Evolutionary conservation across 108 stramenopile species (phyloP).

Genomic region (Chaetoceros muelleri): DNA sequence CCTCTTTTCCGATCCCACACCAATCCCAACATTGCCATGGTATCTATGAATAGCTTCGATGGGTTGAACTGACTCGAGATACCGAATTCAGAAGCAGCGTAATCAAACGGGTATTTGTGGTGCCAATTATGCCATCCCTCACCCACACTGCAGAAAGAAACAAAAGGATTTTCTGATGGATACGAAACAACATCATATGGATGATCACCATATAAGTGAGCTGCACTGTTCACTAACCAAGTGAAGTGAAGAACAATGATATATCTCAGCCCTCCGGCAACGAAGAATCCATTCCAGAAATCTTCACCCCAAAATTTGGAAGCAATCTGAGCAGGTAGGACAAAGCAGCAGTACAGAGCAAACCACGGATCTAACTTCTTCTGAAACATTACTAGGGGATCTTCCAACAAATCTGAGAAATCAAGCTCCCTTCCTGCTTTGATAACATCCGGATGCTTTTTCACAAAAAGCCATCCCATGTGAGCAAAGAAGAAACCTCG

Average conservation of each 20-base stretch:
- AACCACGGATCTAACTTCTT: slow-evolving; percentile 95
- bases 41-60: slow-evolving; percentile 91
- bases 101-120: slow-evolving; percentile 99
- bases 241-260: slow-evolving; percentile 93
- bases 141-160: slow-evolving; percentile 88
- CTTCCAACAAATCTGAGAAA: slow-evolving; percentile 86
- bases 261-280: slow-evolving; percentile 92
- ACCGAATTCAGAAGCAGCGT: slow-evolving; percentile 95
- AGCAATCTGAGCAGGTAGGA: slow-evolving; percentile 92
- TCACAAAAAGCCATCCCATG: slow-evolving; percentile 99
- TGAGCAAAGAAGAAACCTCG: slow-evolving; percentile 99
- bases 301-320: slow-evolving; percentile 87
- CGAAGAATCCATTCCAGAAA: slow-evolving; percentile 96
- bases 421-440: slow-evolving; percentile 91
- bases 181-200: slow-evolving; percentile 92
- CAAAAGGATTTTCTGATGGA: slow-evolving; percentile 95
- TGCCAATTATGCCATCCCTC: slow-evolving; percentile 99
- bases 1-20: slow-evolving; percentile 89
- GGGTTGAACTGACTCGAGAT: slow-evolving; percentile 96
- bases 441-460: slow-evolving; percentile 94
- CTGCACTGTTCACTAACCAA: slow-evolving; percentile 97
- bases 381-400: slow-evolving; percentile 89
- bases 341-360: slow-evolving; percentile 98
- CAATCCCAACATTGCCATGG: slow-evolving; percentile 69
- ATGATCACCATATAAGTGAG: slow-evolving; percentile 97